Conservation (phyloP, 129 eudicot genomes). For the Heracleum sosnowskyi region DNA sequence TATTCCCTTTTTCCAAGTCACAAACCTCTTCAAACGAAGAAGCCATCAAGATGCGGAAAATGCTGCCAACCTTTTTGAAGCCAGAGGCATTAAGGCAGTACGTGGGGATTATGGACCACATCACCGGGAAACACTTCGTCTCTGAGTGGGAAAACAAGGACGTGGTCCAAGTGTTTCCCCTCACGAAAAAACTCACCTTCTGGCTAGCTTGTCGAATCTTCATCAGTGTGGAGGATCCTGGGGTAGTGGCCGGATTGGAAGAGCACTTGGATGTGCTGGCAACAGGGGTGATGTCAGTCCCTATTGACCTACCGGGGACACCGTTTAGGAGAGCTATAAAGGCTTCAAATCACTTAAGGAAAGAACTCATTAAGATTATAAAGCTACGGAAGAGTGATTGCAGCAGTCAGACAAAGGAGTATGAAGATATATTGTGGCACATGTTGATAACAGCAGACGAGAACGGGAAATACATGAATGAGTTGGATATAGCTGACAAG, state of each 20-base stretch:
- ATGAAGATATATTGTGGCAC: slow-evolving; percentile 73
- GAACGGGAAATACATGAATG: slow-evolving; percentile 52
- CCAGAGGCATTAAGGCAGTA: slow-evolving; percentile 71
- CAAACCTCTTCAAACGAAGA: slow-evolving; percentile 52
- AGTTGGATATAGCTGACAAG: slow-evolving; percentile 67
- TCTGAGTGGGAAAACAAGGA: slow-evolving; percentile 54
- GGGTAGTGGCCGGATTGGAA: slow-evolving; percentile 35
- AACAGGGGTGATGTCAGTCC: slow-evolving; percentile 55
- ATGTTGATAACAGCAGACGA: slow-evolving; percentile 56
- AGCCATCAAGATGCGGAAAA: slow-evolving; percentile 60
- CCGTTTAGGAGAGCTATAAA: slow-evolving; percentile 62
- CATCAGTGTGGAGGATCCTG: slow-evolving; percentile 69
- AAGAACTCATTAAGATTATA: slow-evolving; percentile 45
- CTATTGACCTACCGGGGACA: slow-evolving; percentile 72
- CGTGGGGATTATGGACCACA: slow-evolving; percentile 59
- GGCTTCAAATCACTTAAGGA: slow-evolving; percentile 54
- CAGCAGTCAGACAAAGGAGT: slow-evolving; percentile 54
- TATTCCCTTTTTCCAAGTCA: slow-evolving; percentile 53
- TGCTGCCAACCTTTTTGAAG: slow-evolving; percentile 65
- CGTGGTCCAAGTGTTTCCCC: slow-evolving; percentile 41
- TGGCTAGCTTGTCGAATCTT: slow-evolving; percentile 71
- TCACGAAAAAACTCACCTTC: slow-evolving; percentile 59
- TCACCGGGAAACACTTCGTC: slow-evolving; percentile 51
- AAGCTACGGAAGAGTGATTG: slow-evolving; percentile 58
- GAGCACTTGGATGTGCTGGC: slow-evolving; percentile 56